These are phyloP conservation scores for Bonnemaisonia californica DNA, from an alignment of 31 red algal genomes.

Conservation along the genomic window DNA sequence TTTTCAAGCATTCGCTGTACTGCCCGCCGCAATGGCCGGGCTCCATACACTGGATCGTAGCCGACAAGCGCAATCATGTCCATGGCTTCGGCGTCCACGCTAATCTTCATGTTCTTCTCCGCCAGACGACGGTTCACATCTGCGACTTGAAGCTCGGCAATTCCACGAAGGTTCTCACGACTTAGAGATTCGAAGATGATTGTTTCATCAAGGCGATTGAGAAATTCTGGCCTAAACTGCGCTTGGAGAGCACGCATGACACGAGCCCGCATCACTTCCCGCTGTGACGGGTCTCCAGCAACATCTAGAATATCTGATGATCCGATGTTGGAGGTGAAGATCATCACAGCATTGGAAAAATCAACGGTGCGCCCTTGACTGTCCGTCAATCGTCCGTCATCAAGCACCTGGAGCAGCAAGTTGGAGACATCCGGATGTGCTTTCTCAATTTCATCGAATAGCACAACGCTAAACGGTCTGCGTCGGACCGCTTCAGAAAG, in stretches of 20 bases:
- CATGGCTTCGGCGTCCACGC: constrained; percentile 61
- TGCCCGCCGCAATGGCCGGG: constrained; percentile 72
- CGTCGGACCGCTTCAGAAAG: constrained; percentile 95
- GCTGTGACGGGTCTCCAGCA: constrained; percentile 48
- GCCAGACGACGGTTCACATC: constrained; percentile 74
- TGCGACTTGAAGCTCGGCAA: constrained; percentile 82
- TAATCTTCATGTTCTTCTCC: constrained; percentile 84
- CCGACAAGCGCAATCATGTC: constrained; percentile 79
- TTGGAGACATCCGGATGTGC: constrained; percentile 99
- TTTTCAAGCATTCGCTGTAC: constrained; percentile 78
- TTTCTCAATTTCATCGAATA: constrained; percentile 99
- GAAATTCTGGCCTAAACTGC: constrained; percentile 97
- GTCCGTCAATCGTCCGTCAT: constrained; percentile 98
- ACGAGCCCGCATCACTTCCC: constrained; percentile 71
- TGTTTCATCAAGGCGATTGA: constrained; percentile 98
- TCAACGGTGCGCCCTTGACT: constrained; percentile 93
- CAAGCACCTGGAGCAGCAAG: constrained; percentile 95
- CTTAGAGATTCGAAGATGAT: constrained; percentile 95
- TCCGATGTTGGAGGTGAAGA: constrained; percentile 98
- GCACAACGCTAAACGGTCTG: constrained; percentile 91
- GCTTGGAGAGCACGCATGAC: constrained; percentile 89
- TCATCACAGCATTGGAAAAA: constrained; percentile 96
- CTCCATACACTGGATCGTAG: constrained; percentile 15
- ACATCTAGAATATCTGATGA: constrained; percentile 78
- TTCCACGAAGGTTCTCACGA: constrained; percentile 70